These are phyloP conservation scores for Glycine soja DNA, from an alignment of 306 rosid genomes.

Conservation along the genomic window DNA sequence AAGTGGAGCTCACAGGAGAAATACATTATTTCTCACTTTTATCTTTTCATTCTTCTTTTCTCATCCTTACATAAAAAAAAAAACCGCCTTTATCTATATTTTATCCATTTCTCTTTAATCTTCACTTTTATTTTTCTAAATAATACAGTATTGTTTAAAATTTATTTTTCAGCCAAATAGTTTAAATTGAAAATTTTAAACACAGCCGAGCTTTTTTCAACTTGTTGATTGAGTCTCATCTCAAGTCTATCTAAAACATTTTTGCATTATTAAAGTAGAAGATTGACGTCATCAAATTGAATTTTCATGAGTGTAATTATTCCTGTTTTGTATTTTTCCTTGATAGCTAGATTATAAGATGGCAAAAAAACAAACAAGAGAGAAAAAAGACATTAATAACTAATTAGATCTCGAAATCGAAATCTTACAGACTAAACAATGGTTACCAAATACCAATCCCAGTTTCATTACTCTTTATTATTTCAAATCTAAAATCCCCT, in stretches of 20 bases:
- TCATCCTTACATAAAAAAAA: neutral
- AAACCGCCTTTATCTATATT: neutral
- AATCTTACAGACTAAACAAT: neutral
- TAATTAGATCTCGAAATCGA: neutral
- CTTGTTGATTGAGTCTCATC: neutral
- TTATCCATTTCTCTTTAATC: neutral
- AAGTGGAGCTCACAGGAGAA: neutral
- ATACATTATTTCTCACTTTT: neutral
- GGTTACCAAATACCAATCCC: neutral
- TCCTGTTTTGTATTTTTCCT: neutral
- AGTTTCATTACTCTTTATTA: slow-evolving; percentile 12
- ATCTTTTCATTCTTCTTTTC: neutral
- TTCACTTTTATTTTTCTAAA: neutral
- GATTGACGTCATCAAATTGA: slow-evolving; percentile 1
- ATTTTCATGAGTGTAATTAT: slow-evolving; percentile 1
- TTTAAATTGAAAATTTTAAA: too few species aligned
- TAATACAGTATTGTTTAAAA: too few species aligned
- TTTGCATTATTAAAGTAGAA: slow-evolving; percentile 13
- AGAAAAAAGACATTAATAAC: neutral
- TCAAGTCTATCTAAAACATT: neutral
- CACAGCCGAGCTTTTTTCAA: neutral
- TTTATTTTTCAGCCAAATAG: too few species aligned
- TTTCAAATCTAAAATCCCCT: neutral
- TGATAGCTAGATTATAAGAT: neutral
- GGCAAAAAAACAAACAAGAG: neutral